Conservation (phyloP, 768 basidiomycete genomes). For the Mycena rebaudengoi region DNA sequence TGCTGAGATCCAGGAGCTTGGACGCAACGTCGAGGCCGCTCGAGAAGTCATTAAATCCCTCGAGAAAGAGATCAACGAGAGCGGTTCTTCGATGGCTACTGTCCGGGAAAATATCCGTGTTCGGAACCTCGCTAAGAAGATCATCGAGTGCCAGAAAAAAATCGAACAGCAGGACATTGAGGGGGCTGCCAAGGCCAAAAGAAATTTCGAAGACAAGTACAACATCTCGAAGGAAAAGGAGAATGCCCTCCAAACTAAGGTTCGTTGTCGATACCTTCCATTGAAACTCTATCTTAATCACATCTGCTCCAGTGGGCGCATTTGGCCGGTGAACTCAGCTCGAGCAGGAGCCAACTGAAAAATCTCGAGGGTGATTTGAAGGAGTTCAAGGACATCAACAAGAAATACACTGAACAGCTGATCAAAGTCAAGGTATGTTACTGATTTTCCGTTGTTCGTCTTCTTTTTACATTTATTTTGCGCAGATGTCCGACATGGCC, state of each 20-base stretch:
- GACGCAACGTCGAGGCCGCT: conserved; percentile 45
- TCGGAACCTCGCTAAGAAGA: conserved; percentile 71
- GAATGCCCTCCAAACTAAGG: conserved; percentile 73
- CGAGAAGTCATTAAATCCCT: conserved; percentile 61
- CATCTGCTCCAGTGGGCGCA: conserved; percentile 68
- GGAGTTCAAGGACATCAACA: conserved; percentile 89
- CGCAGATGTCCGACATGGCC: conserved; percentile 95
- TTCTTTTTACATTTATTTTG: background rate
- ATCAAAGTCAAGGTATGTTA: conserved; percentile 87
- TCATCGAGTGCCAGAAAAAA: conserved; percentile 70
- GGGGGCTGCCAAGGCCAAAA: conserved; percentile 82
- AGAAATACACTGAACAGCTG: conserved; percentile 88
- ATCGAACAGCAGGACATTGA: conserved; percentile 86
- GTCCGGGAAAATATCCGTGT: conserved; percentile 86
- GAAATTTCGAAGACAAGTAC: conserved; percentile 87
- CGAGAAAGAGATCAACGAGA: conserved; percentile 82
- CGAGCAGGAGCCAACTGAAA: conserved; percentile 71
- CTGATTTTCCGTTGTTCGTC: background rate
- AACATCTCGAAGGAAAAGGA: conserved; percentile 75
- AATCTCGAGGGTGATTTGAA: conserved; percentile 73
- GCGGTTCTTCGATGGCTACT: conserved; percentile 73
- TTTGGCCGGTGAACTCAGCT: conserved; percentile 83
- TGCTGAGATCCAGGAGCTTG: conserved; percentile 46
- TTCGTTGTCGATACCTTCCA: conserved; percentile 38
- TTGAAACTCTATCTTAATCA: background rate